Base-by-base conservation (phyloP, 345 rosid genomes). In the Psidium guajava region DNA sequence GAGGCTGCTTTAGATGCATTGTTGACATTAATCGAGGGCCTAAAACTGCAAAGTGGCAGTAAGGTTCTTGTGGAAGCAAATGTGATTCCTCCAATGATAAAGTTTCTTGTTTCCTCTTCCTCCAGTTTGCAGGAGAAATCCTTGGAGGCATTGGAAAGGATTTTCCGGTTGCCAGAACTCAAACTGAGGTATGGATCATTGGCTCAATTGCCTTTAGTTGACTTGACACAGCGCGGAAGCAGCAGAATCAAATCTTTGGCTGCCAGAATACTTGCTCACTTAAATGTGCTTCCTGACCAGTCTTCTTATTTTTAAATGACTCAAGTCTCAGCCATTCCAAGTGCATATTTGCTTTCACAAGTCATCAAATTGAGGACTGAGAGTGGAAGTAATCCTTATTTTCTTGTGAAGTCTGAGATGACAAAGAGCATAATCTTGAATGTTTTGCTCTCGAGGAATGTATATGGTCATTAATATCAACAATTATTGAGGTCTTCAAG, bases 1-100 rank as follows among this genome's bases (percentile, higher is more conserved):
- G 93, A 90, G 88, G 93, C 95, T 83, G 84, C 95, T 83, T 90
- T 94, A 83, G 94, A 93, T 83, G 95, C 96, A 25, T 81, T 94
- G 4, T 82, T 89, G 88, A 94, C 96, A 69, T 87, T 94, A 88
- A 92, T 93, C 80, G 92, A 92, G 80, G 95, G 83, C 36, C 92
- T 87, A 84, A 88, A 89, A 83, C 86, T 94, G 84, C 93, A 90
- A 83, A 87, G 84, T 73, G 96, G 96, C 77, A 87, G 94, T 86
- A 91, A 91, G 88, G 92, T 91, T 81, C 93, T 94, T 84, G 93
- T 89, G 11, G 91, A 89, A 75, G 92, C 90, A 74, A 89, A 90
- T 53, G 95, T 93, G 80, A 92, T 94, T 50, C 89, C 86, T 6
- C 84, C 74, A 14, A 92, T 94, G 73, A 86, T 94, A 88, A 91